A percentile compares a stretch with the other conserved stretches of the same genome.
Conservation (phyloP, 495 filamentous ascomycete genomes). For the Trichoderma erinaceum region DNA sequence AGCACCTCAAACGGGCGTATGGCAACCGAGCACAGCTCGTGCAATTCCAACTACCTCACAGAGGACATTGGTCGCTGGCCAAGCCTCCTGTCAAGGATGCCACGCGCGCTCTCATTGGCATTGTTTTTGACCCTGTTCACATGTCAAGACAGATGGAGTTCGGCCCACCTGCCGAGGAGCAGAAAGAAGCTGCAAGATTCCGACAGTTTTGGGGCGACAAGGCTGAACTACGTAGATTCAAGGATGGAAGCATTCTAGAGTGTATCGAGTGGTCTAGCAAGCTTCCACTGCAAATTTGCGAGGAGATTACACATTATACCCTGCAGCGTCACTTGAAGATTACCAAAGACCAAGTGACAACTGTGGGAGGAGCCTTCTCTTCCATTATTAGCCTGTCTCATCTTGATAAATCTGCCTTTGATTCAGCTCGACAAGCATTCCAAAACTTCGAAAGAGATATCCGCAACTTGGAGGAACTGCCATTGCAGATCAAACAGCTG, state of each 20-base stretch:
- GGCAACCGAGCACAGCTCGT: conserved; percentile 68
- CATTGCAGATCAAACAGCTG: conserved; percentile 72
- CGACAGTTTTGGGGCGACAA: conserved; percentile 74
- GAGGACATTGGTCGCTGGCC: conserved; percentile 36
- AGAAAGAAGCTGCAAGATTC: conserved; percentile 58
- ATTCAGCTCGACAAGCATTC: conserved; percentile 51
- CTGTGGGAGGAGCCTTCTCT: conserved; percentile 57
- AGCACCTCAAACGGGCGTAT: conserved; percentile 59
- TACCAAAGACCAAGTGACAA: conserved; percentile 45
- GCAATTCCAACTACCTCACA: conserved; percentile 41
- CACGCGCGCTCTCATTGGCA: conserved; percentile 49
- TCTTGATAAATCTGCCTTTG: conserved; percentile 46
- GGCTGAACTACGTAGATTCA: conserved; percentile 67
- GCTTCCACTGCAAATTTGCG: conserved; percentile 54
- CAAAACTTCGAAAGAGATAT: conserved; percentile 65
- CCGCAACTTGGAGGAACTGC: conserved; percentile 67
- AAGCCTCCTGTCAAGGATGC: conserved; percentile 21
- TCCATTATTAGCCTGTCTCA: conserved; percentile 46
- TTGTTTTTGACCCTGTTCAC: conserved; percentile 66
- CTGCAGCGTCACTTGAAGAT: conserved; percentile 54
- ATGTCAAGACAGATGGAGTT: conserved; percentile 71
- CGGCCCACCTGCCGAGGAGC: conserved; percentile 77
- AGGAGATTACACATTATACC: conserved; percentile 75
- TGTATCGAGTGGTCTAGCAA: conserved; percentile 75
- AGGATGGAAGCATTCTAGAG: conserved; percentile 66